Evolutionary conservation across 1,284 basidiomycete species (phyloP).

Genomic region (Schizophyllum amplum): DNA sequence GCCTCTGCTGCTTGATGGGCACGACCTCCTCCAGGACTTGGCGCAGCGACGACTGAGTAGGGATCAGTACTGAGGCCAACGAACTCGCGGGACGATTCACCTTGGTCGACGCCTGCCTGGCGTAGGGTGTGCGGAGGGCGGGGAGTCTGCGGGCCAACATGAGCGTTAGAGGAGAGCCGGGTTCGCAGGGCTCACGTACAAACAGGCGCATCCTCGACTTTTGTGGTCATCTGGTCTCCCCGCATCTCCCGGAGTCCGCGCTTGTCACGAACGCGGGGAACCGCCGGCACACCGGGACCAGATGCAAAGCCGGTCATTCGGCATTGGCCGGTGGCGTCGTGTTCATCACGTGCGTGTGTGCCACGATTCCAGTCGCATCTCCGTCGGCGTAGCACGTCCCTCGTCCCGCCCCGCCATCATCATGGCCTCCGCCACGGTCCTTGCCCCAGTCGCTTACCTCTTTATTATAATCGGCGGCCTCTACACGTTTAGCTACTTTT

Average conservation of each 20-base stretch:
- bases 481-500: conserved; percentile 82
- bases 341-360: neutral
- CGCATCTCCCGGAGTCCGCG: too few species aligned
- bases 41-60: conserved; percentile 43
- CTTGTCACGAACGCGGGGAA: neutral
- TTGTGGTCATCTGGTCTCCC: neutral
- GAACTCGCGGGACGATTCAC: neutral
- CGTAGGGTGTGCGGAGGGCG: neutral
- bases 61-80: conserved; percentile 17
- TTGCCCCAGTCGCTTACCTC: conserved; percentile 87
- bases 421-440: conserved; percentile 69
- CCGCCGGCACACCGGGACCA: neutral
- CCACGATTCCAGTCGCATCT: neutral
- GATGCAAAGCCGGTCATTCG: neutral
- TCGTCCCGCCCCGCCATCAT: conserved; percentile 12
- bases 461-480: conserved; percentile 84
- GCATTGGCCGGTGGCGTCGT: neutral
- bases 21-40: conserved; percentile 76
- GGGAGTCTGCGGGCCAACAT: neutral
- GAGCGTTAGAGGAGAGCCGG: neutral
- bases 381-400: conserved; percentile 17
- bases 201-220: neutral
- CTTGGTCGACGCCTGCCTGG: neutral
- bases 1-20: conserved; percentile 71
- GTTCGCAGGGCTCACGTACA: neutral